Percentiles rank a stretch among this genome's conserved stretches.
Evolutionary conservation across 192 early-diverging fungal genomes (phyloP).

Genomic region (Podila verticillata): DNA sequence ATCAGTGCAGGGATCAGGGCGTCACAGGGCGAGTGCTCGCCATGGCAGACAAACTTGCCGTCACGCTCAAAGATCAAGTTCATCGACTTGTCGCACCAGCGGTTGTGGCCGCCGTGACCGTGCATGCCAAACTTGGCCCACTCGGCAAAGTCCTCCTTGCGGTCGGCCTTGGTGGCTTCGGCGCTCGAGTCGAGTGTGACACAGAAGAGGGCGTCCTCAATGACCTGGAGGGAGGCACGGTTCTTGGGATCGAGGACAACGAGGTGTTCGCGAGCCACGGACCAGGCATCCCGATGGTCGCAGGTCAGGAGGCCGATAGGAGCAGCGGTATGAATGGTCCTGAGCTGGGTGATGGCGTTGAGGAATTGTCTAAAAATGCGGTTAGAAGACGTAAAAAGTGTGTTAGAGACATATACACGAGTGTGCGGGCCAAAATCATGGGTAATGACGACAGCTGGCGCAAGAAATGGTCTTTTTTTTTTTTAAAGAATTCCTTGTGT

Average conservation of each 20-base stretch:
- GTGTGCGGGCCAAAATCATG: not conserved
- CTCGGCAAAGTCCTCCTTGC: conserved; percentile 54
- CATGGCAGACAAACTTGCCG: conserved; percentile 69
- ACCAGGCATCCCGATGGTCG: conserved; percentile 87
- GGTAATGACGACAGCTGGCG: no score
- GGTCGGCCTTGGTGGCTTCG: conserved; percentile 38
- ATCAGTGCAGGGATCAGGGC: conserved; percentile 78
- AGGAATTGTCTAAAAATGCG: conserved; percentile 18
- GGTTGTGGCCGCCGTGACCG: conserved; percentile 77
- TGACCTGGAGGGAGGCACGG: conserved; percentile 62
- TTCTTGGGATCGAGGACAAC: conserved; percentile 67
- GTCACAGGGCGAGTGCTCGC: conserved; percentile 89
- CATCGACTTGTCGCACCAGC: conserved; percentile 92
- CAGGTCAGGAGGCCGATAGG: conserved; percentile 77
- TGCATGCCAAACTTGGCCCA: conserved; percentile 65
- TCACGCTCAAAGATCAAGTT: conserved; percentile 76
- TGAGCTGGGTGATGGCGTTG: conserved; percentile 63
- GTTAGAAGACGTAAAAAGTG: not conserved
- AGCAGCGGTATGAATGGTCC: conserved; percentile 60
- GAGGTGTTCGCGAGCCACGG: conserved; percentile 74
- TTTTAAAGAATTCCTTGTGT: no score
- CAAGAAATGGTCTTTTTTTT: no score
- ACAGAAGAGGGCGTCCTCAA: conserved; percentile 81
- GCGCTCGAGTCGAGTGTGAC: conserved; percentile 70
- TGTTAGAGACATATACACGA: not conserved